Conservation (phyloP, 805 yeast genomes). For the Candida vartiovaarae region DNA sequence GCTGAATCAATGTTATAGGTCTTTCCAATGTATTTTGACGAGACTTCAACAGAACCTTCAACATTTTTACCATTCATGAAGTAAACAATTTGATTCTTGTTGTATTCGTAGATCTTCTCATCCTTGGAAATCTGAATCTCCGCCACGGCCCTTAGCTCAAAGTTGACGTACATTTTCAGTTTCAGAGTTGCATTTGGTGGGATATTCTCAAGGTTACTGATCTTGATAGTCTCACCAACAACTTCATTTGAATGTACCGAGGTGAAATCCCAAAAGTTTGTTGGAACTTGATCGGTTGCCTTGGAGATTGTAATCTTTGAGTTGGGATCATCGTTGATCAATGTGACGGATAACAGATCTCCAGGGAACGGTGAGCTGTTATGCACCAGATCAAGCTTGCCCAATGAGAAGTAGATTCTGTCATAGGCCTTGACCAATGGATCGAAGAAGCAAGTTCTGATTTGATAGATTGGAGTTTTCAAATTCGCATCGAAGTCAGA, state of each 20-base stretch:
- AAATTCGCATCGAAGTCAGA: slow-evolving; percentile 29
- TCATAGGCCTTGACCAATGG: slow-evolving; percentile 55
- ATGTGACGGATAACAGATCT: slow-evolving; percentile 34
- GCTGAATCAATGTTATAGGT: slow-evolving; percentile 51
- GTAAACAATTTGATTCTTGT: slow-evolving; percentile 39
- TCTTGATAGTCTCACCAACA: slow-evolving; percentile 63
- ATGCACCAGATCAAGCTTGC: slow-evolving; percentile 34
- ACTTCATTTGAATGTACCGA: slow-evolving; percentile 66
- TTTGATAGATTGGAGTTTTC: slow-evolving; percentile 52
- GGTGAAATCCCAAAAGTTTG: slow-evolving; percentile 58
- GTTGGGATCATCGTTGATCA: slow-evolving; percentile 47
- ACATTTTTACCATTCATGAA: slow-evolving; percentile 34
- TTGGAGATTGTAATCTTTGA: slow-evolving; percentile 50
- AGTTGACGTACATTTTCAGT: slow-evolving; percentile 55
- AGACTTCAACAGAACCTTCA: slow-evolving; percentile 40
- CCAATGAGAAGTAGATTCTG: slow-evolving; percentile 50
- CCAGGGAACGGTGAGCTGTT: slow-evolving; percentile 25
- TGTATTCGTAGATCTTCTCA: slow-evolving; percentile 40
- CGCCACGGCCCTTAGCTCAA: slow-evolving; percentile 54
- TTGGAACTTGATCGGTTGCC: slow-evolving; percentile 53
- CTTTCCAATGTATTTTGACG: slow-evolving; percentile 64
- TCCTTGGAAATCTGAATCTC: slow-evolving; percentile 42
- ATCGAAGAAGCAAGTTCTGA: slow-evolving; percentile 58
- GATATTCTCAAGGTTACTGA: slow-evolving; percentile 48
- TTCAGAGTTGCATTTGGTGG: slow-evolving; percentile 46